These are phyloP conservation scores for Actinomortierella wolfii DNA, from an alignment of 371 early-diverging fungal species.

Conservation along the genomic window DNA sequence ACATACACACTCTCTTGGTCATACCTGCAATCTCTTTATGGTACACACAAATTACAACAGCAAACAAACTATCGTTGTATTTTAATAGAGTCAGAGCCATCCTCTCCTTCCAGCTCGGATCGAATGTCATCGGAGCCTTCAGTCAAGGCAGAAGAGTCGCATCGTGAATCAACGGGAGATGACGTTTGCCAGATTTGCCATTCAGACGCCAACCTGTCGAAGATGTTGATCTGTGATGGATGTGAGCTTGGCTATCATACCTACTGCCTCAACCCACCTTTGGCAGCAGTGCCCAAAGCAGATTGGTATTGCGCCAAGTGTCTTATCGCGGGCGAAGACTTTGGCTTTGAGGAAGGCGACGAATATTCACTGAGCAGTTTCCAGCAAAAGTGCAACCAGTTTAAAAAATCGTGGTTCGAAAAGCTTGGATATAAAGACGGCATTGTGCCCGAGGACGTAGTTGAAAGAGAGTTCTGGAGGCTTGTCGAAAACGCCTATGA, in stretches of 20 bases:
- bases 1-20: no score
- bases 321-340: constrained; percentile 81
- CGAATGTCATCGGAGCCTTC: constrained; percentile 31
- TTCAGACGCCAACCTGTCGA: constrained; percentile 59
- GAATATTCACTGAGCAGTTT: constrained; percentile 82
- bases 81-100: constrained; percentile 25
- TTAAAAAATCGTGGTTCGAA: constrained; percentile 81
- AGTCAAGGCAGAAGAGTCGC: constrained; percentile 12
- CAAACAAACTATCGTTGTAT: no score
- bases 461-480: constrained; percentile 96
- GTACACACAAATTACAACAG: no score
- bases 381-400: constrained; percentile 76
- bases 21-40: no score
- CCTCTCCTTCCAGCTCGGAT: constrained; percentile 34
- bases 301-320: constrained; percentile 93
- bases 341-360: constrained; percentile 91
- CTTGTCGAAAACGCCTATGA: constrained; percentile 86
- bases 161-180: constrained; percentile 19
- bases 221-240: constrained; percentile 84
- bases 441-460: constrained; percentile 75
- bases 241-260: constrained; percentile 87
- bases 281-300: constrained; percentile 64
- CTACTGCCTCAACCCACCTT: constrained; percentile 78
- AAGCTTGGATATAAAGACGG: constrained; percentile 26
- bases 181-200: constrained; percentile 69